phyloP scores from a whole-genome alignment of 2,329 filamentous ascomycete genomes.

The Chrysoporthe cubensis region DNA sequence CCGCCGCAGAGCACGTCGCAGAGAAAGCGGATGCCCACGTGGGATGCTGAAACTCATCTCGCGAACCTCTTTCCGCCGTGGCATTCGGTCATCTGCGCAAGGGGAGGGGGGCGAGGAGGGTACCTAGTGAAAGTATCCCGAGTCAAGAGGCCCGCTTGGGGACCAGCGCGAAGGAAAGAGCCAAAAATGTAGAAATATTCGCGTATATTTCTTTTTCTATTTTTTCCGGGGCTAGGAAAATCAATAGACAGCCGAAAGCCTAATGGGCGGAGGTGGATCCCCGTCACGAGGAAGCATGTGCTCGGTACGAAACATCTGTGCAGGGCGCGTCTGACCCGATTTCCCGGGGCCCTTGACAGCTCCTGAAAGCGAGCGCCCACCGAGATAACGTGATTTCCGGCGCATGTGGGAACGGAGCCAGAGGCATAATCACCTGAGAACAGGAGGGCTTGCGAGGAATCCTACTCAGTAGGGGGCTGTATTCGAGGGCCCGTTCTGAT shows the following conservation, averaged over 20 bases:
- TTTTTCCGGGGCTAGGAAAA: not conserved
- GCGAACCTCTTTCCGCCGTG: not conserved
- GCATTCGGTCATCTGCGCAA: not conserved
- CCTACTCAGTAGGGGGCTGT: not conserved
- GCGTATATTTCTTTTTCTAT: not conserved
- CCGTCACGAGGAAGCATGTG: not conserved
- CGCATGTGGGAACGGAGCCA: slow-evolving; percentile 8
- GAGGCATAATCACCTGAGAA: not conserved
- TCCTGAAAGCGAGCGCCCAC: slow-evolving; percentile 1
- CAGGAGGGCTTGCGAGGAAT: not conserved
- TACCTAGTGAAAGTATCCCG: not conserved
- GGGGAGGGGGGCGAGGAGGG: not conserved
- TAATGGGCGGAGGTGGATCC: not conserved
- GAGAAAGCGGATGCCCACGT: slow-evolving; percentile 10
- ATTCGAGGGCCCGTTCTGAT: not conserved
- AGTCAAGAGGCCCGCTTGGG: not conserved
- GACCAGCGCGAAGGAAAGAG: not conserved
- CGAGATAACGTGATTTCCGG: slow-evolving; percentile 24
- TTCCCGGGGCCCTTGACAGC: not conserved
- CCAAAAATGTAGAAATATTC: not conserved
- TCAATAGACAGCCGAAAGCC: not conserved
- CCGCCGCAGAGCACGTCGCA: not conserved
- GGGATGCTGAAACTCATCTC: not conserved
- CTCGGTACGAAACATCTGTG: not conserved
- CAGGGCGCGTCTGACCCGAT: not conserved